phyloP scores from a whole-genome alignment of 1,284 basidiomycete species.

The Ceratobasidium theobromae region DNA sequence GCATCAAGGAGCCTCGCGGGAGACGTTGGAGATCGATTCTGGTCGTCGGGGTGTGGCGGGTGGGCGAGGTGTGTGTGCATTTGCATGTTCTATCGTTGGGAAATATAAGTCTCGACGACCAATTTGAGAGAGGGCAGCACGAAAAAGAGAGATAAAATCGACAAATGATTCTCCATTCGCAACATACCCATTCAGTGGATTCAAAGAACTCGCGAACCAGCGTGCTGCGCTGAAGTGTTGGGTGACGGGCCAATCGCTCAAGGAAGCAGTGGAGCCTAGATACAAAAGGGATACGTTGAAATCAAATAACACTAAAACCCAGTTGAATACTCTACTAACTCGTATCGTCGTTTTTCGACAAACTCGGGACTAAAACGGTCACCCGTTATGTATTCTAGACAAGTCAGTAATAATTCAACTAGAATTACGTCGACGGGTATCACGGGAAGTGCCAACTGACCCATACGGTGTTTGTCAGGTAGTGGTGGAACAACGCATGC shows the following conservation, averaged over 20 bases:
- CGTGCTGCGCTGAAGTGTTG: conserved; percentile 89
- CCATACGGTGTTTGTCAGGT: conserved; percentile 94
- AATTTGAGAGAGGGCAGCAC: background rate
- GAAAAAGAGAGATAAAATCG: too few relatives aligned
- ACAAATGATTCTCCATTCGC: too few relatives aligned
- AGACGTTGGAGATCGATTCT: conserved; percentile 22
- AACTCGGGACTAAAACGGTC: conserved; percentile 97
- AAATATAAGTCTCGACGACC: background rate
- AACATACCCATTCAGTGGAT: conserved; percentile 93
- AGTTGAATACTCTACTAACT: conserved; percentile 60
- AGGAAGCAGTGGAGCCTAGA: conserved; percentile 88
- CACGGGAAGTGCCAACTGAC: conserved; percentile 51
- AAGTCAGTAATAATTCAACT: background rate
- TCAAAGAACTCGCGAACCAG: conserved; percentile 91
- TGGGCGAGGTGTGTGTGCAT: conserved; percentile 93
- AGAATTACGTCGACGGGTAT: background rate
- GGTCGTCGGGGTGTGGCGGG: conserved; percentile 71
- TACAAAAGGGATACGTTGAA: background rate
- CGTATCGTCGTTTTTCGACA: conserved; percentile 85
- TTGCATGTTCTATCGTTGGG: conserved; percentile 72
- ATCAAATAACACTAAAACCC: background rate
- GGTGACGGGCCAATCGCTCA: conserved; percentile 87
- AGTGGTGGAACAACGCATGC: conserved; percentile 95
- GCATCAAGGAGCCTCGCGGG: conserved; percentile 83
- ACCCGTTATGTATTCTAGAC: conserved; percentile 90